Conservation (phyloP, 2,329 filamentous ascomycete genomes). For the Cadophora luteo-olivacea region DNA sequence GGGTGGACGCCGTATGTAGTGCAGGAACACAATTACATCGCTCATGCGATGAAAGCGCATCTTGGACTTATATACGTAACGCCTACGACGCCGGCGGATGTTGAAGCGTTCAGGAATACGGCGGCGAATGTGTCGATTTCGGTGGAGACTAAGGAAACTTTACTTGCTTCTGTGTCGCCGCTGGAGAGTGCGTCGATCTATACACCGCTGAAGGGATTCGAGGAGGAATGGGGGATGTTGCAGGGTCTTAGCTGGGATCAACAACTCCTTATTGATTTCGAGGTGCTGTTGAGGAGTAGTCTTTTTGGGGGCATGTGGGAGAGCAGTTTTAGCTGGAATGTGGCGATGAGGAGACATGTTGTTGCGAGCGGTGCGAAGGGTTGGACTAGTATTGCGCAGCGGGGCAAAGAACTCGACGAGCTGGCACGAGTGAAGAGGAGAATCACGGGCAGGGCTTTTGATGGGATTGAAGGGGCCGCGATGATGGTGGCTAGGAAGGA, state of each 20-base stretch:
- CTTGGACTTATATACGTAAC: constrained; percentile 49
- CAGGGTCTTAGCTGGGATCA: constrained; percentile 52
- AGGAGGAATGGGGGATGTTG: constrained; percentile 44
- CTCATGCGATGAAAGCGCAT: constrained; percentile 40
- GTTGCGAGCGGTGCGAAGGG: constrained; percentile 11
- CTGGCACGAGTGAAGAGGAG: neutral
- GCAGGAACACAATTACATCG: constrained; percentile 46
- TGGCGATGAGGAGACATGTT: constrained; percentile 50
- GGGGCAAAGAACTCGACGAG: too few species aligned
- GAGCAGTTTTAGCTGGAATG: constrained; percentile 53
- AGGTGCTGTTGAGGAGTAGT: constrained; percentile 51
- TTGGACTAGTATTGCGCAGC: constrained; percentile 4
- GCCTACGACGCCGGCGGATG: constrained; percentile 47
- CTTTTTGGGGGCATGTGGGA: constrained; percentile 50
- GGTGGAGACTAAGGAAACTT: constrained; percentile 45
- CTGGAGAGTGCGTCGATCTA: neutral
- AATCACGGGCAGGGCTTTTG: neutral
- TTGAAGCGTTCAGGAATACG: constrained; percentile 46
- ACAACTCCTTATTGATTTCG: constrained; percentile 55
- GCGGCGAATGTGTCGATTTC: constrained; percentile 44
- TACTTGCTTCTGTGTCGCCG: neutral
- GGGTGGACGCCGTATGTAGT: constrained; percentile 47
- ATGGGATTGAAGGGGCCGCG: neutral
- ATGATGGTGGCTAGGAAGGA: neutral
- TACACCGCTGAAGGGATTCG: constrained; percentile 9